phyloP scores from a whole-genome alignment of 2,329 filamentous ascomycete species.

The Corinectria fuckeliana region DNA sequence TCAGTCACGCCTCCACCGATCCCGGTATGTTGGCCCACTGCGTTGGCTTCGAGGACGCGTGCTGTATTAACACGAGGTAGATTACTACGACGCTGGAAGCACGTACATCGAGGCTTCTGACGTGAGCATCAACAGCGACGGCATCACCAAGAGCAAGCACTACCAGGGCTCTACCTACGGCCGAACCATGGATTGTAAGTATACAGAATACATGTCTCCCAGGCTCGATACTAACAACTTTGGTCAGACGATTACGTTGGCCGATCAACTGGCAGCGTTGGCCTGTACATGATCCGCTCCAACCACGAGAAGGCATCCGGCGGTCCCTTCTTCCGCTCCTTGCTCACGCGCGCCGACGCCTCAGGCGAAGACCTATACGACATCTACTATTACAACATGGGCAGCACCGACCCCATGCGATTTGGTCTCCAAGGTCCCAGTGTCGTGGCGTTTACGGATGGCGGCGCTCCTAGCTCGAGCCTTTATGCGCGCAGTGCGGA shows the following conservation, averaged over 20 bases:
- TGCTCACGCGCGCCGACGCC: constrained; percentile 45
- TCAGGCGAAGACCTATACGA: constrained; percentile 50
- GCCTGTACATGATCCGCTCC: constrained; percentile 47
- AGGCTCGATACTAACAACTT: not conserved
- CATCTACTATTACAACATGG: constrained; percentile 53
- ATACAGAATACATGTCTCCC: accelerated
- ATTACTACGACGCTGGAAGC: constrained; percentile 43
- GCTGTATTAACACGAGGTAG: not conserved
- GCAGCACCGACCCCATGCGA: constrained; percentile 49
- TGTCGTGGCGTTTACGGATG: constrained; percentile 48
- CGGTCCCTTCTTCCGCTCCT: constrained; percentile 48
- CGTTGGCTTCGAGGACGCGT: accelerated
- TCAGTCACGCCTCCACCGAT: constrained; percentile 37
- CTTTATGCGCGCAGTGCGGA: constrained; percentile 46
- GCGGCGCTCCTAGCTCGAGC: constrained; percentile 43
- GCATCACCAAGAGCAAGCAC: constrained; percentile 48
- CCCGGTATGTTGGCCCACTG: not conserved
- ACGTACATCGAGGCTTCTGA: constrained; percentile 44
- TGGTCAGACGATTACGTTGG: constrained; percentile 47
- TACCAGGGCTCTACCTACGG: constrained; percentile 48
- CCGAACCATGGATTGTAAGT: constrained; percentile 42
- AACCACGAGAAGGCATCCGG: constrained; percentile 51
- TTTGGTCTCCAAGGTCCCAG: constrained; percentile 50
- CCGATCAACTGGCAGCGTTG: constrained; percentile 44
- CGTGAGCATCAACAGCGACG: constrained; percentile 36